Percentiles rank a stretch among this genome's conserved stretches.
These are phyloP conservation scores for Penicillium italicum DNA, from an alignment of 2,329 filamentous ascomycete species.

Conservation along the genomic window DNA sequence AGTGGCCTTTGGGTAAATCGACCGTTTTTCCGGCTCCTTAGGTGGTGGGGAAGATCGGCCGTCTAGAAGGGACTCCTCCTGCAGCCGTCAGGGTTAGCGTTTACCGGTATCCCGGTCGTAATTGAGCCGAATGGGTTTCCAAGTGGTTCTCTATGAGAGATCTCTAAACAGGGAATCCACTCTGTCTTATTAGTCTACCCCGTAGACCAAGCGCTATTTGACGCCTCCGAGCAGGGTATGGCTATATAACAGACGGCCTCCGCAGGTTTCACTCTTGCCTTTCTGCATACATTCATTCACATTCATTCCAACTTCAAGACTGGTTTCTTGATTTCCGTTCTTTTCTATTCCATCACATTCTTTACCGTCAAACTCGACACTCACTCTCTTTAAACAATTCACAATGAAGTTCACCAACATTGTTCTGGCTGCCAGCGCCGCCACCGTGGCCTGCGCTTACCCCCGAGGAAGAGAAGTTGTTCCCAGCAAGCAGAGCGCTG, in stretches of 20 bases:
- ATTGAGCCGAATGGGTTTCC: slow-evolving; percentile 1
- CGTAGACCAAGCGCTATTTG: slow-evolving; percentile 1
- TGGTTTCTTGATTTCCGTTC: slow-evolving; percentile 22
- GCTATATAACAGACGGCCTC: slow-evolving; percentile 9
- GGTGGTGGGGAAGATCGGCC: slow-evolving; percentile 5
- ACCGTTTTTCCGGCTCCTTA: slow-evolving; percentile 1
- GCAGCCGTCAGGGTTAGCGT: slow-evolving; percentile 1
- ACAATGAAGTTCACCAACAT: slow-evolving; percentile 32
- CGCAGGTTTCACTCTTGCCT: background rate
- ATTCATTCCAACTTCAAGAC: slow-evolving; percentile 20
- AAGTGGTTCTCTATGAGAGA: background rate
- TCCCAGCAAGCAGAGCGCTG: slow-evolving; percentile 19
- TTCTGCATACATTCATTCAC: slow-evolving; percentile 14
- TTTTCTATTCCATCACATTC: slow-evolving; percentile 16
- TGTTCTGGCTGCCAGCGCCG: slow-evolving; percentile 29
- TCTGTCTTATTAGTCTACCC: slow-evolving; percentile 9
- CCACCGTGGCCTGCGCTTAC: slow-evolving; percentile 26
- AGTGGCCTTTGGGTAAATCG: slow-evolving; percentile 3
- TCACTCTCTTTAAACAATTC: slow-evolving; percentile 20
- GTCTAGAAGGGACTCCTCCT: slow-evolving; percentile 4
- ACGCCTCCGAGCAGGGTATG: slow-evolving; percentile 1
- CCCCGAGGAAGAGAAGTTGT: slow-evolving; percentile 14
- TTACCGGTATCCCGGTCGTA: slow-evolving; percentile 5
- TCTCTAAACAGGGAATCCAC: slow-evolving; percentile 15
- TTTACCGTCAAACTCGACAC: slow-evolving; percentile 23